Conservation (phyloP, 768 basidiomycete genomes). For the Tulasnella sp. region DNA sequence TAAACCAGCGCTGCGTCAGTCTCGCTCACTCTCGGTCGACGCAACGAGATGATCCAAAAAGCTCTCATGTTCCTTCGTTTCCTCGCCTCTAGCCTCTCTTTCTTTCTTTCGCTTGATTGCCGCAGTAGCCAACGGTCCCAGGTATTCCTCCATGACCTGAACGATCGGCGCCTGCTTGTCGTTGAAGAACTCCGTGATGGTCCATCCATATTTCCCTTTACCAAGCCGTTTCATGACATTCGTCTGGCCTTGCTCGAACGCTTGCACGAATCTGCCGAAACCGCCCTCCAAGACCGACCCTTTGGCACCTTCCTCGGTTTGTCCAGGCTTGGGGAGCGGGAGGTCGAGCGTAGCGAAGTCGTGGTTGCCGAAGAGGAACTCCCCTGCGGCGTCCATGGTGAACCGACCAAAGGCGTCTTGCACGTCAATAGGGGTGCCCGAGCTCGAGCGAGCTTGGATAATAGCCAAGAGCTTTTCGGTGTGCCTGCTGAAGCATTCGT, state of each 20-base stretch:
- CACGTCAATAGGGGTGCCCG: slow-evolving; percentile 28
- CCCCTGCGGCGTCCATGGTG: slow-evolving; percentile 27
- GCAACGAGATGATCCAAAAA: slow-evolving; percentile 34
- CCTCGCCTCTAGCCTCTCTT: neutral
- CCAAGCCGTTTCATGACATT: neutral
- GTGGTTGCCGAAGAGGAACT: slow-evolving; percentile 25
- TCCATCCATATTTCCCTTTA: neutral
- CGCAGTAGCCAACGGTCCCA: neutral
- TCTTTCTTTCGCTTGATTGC: slow-evolving; percentile 7
- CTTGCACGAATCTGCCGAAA: slow-evolving; percentile 9
- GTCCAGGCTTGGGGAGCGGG: neutral
- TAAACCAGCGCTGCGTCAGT: neutral
- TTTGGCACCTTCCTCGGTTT: neutral
- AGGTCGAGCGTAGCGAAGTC: slow-evolving; percentile 21
- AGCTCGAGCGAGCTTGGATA: slow-evolving; percentile 25
- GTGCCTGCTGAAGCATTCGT: slow-evolving; percentile 29
- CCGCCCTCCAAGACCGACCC: neutral
- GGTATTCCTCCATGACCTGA: slow-evolving; percentile 14
- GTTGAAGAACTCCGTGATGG: slow-evolving; percentile 23
- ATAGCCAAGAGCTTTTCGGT: slow-evolving; percentile 28
- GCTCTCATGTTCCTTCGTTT: neutral
- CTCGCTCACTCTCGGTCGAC: slow-evolving; percentile 31
- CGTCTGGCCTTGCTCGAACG: slow-evolving; percentile 16
- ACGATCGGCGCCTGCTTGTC: neutral
- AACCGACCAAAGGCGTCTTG: slow-evolving; percentile 28